Base-by-base conservation (phyloP, 2,329 filamentous ascomycete genomes). In the Acephala macrosclerotiorum region DNA sequence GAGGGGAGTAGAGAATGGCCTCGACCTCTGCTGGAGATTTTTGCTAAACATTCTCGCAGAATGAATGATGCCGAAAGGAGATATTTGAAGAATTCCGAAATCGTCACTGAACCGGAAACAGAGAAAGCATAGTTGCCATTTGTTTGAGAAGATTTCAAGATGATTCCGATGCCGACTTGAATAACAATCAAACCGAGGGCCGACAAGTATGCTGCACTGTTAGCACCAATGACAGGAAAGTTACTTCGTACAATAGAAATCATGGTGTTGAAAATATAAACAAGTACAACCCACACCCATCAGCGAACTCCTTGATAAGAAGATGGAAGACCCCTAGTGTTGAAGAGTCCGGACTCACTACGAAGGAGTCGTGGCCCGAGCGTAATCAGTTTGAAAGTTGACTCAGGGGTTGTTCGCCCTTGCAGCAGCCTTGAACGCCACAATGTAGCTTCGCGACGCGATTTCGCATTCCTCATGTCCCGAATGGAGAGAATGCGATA, bases 81-180 rank as follows among this genome's bases (percentile, higher is more conserved):
- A 69, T 76, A 71, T 64, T 78, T 77, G 66, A 74, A 70, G 62
- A 75, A 75, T 57, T 77, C 75, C 26, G 74, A 77, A 16, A 77
- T 77, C 26, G 74, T 74, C 55, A 77, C 72, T 1, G 75, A 77
- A 29, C 71, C 69, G 1, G 76, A 76, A 14, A 75, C 70, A 26
- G 76, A 78, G 60, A 66, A 66, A 20, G 64, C 42, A 49, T 66
- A 66, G 20, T 71, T 68, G 1, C 75, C 72, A 36, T 65, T 66
- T 0, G 67, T 71, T 63, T 77, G 76, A 1, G 77, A 66, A 51
- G 72, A 59, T 66, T 77, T 77, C 70, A 77, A 72, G 20, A 79
- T 73, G 47, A 78, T 74, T 49, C 73, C 74, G n/a, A 79, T 75
- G 53, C 76, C 74, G 59, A 77, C 77, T 66, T 77, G 74, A 55